Evolutionary conservation across 257 asterid genomes (phyloP).

Genomic region (Solanum megistacrolobum): DNA sequence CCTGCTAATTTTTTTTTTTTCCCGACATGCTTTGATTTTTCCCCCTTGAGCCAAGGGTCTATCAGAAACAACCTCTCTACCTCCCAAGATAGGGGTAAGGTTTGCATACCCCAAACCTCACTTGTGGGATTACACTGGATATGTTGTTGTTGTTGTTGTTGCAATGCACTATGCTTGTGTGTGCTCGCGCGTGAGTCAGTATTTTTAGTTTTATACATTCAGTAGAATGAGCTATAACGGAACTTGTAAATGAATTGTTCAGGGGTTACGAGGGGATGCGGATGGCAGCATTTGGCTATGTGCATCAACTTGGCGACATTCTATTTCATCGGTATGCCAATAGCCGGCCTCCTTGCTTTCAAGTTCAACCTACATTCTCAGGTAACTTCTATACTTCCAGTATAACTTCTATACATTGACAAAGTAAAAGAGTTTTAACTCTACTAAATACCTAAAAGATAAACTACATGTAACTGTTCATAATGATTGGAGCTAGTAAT

Average conservation of each 20-base stretch:
- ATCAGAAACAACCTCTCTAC: not conserved
- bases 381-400: conserved; percentile 21
- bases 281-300: conserved; percentile 65
- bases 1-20: not conserved
- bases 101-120: not conserved
- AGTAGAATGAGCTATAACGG: not conserved
- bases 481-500: not conserved
- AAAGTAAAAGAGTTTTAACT: not conserved
- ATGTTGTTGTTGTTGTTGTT: not conserved
- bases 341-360: conserved; percentile 53
- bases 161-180: not conserved
- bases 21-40: not conserved
- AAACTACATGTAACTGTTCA: not conserved
- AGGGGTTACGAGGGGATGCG: conserved; percentile 86
- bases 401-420: not conserved
- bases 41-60: not conserved
- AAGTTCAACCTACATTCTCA: conserved; percentile 36
- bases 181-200: not conserved
- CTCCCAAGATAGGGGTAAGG: not conserved
- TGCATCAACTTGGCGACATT: conserved; percentile 47
- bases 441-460: not conserved
- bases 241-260: not conserved
- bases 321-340: conserved; percentile 59
- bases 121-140: not conserved
- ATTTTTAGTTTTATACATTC: not conserved